Evolutionary conservation across 1,284 basidiomycete genomes (phyloP), one percentile per base, ranked within the genome.

Genomic region (Coniferiporia sulphurascens): DNA sequence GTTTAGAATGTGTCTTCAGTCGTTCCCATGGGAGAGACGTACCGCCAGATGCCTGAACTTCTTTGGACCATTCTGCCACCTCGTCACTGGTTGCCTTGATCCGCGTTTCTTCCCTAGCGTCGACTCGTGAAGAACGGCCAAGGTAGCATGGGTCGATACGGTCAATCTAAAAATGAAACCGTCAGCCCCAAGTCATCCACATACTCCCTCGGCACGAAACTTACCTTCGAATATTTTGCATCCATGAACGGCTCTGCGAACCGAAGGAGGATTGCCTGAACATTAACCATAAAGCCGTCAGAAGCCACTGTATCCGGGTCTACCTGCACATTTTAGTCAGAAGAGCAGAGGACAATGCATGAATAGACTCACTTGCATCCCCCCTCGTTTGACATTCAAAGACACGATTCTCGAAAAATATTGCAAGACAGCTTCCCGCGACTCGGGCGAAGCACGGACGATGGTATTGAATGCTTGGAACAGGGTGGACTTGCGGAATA

Each of bases 191-290:
- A 8, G 15, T 8, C 1, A 58, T 46, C 43, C 5, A 50, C 44
- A 36, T 17, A 13, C 5, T 49, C 44, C 27, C 59, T 41, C 4
- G 10, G 17, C 32, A 46, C 19, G 21, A 19, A 13, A 56, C 73
- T 52, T 66, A 89, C 93, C 82, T 98, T 99, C 55, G 87, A 86
- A 68, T 89, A 96, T 58, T 82, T 85, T 0, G 91, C 86, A 71
- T 99, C 96, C 82, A 98, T 94, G 70, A 99, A 98, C 0, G 97
- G 97, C 65, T 95, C 93, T n/a, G 94, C 90, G 66, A 99, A 92
- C 19, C 87, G 84, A 46, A 95, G 78, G 22, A 98, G 73, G 17
- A 97, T 76, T 43, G 83, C 82, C 68, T 95, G 92, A 44, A 96
- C 67, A 67, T 98, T 99, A 62, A 93, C 83, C 88, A 98, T 92